Base-by-base conservation (phyloP, 148 eudicot species). In the Silene latifolia region DNA sequence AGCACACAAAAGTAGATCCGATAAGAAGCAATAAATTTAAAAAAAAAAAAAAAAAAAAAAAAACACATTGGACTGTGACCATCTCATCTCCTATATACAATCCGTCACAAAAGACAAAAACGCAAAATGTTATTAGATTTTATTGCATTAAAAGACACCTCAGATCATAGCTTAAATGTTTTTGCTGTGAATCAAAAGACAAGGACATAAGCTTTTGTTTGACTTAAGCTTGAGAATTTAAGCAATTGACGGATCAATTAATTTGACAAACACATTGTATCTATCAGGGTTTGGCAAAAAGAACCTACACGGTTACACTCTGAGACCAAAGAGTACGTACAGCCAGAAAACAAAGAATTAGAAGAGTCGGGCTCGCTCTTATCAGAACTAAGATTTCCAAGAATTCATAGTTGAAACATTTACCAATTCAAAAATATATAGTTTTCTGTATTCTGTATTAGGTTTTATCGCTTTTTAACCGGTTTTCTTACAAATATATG, bases 1-100 rank as follows among this genome's bases (percentile, higher is more conserved):
- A 77, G 29, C 42, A 76, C 62, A 73, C 19, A 44, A 47, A 0
- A 73, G 73, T 24, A 74, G 24, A 48, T 57, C 59, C 25, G 24
- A 17, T 21, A 46, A 5, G 35, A 29, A 11, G 60, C 21, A 14
- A 46, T 13, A 25, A 46, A 27, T 14, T 35, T 25, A 23, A 29
- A 23, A n/a, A 4, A 14, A 2, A 23, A 12, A 14, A 14, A 2
- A 23, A 12, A 14, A 23, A 29, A 23, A n/a, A 4, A 14, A 2
- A 23, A 12, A 14, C 23, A 58, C 6, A 1, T 39, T 39, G 44
- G 44, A 39, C 44, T 39, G 60, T 23, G 0, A 69, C 29, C 42
- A 24, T 25, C 42, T 69, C 42, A 24, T 25, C 42, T 69, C 60
- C 19, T 69, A 11, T 12, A 48, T 51, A 69, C 35, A 15, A 24